A percentile compares a stretch with the other conserved stretches of the same genome.
Evolutionary conservation across 2,329 filamentous ascomycete species (phyloP).

Genomic region (Pseudofabraea citricarpa): DNA sequence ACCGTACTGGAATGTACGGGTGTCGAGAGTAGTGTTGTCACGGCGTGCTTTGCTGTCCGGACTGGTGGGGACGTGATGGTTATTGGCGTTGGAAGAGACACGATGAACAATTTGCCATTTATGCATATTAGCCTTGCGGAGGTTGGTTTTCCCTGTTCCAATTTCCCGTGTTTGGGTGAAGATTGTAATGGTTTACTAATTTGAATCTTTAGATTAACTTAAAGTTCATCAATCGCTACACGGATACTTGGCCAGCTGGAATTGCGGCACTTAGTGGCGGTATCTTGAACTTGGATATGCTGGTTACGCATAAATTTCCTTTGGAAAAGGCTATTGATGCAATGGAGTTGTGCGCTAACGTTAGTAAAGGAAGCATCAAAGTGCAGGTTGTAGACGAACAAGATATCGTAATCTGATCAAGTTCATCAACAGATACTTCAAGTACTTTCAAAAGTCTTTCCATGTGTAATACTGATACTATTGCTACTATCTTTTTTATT

Average conservation of each 20-base stretch:
- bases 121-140: conserved; percentile 18
- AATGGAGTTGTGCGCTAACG: conserved; percentile 46
- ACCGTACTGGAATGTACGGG: conserved; percentile 63
- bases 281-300: conserved; percentile 54
- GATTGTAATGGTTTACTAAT: too few relatives aligned
- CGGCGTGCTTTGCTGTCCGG: conserved; percentile 50
- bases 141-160: conserved; percentile 14
- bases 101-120: conserved; percentile 54
- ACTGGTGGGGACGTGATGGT: conserved; percentile 58
- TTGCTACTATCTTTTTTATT: too few relatives aligned
- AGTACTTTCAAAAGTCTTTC: too few relatives aligned
- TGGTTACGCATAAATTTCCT: conserved; percentile 59
- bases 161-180: too few relatives aligned
- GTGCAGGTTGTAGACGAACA: conserved; percentile 53
- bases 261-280: conserved; percentile 56
- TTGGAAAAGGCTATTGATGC: conserved; percentile 58
- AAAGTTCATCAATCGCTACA: conserved; percentile 67
- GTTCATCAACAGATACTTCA: too few relatives aligned
- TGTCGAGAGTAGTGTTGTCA: conserved; percentile 57
- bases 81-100: conserved; percentile 56
- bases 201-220: conserved; percentile 52
- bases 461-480: too few relatives aligned
- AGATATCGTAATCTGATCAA: too few relatives aligned
- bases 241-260: conserved; percentile 64
- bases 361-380: conserved; percentile 51